Conservation (phyloP, 2,329 filamentous ascomycete species). For the Magnaporthiopsis poae region DNA sequence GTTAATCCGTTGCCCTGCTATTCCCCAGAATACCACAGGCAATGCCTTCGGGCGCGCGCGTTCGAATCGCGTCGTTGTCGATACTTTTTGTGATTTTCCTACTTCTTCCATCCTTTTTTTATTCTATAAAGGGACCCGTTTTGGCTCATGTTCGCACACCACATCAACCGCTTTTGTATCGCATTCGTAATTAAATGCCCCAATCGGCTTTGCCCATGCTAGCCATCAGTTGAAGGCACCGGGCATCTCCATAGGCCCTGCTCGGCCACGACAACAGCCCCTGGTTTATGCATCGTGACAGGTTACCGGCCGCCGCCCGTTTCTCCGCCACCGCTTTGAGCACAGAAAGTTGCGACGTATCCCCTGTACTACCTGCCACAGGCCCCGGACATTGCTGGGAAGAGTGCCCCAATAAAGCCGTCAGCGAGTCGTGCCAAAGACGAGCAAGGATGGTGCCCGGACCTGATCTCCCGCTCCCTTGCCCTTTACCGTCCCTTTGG, state of each 20-base stretch:
- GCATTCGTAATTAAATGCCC: too few species aligned
- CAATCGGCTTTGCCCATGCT: too few species aligned
- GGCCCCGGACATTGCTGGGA: neutral
- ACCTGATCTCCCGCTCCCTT: neutral
- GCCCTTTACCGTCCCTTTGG: neutral
- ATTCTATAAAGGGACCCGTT: too few species aligned
- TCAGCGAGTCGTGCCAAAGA: neutral
- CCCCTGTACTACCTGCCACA: too few species aligned
- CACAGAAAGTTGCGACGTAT: neutral
- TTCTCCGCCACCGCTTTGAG: neutral
- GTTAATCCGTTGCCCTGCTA: neutral
- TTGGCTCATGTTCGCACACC: too few species aligned
- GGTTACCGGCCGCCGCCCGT: too few species aligned
- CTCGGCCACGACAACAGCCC: too few species aligned
- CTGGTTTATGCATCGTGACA: too few species aligned
- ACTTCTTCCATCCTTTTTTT: neutral
- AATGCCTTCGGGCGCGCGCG: neutral
- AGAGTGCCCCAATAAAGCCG: neutral
- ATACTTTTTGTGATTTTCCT: neutral
- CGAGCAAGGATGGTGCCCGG: neutral
- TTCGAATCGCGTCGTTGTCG: neutral
- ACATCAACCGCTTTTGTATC: too few species aligned
- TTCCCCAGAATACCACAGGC: neutral
- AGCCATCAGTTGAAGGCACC: too few species aligned
- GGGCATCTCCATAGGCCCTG: too few species aligned